Conservation (phyloP, 2,329 filamentous ascomycete genomes). For the Sordariomycetes sp. region DNA sequence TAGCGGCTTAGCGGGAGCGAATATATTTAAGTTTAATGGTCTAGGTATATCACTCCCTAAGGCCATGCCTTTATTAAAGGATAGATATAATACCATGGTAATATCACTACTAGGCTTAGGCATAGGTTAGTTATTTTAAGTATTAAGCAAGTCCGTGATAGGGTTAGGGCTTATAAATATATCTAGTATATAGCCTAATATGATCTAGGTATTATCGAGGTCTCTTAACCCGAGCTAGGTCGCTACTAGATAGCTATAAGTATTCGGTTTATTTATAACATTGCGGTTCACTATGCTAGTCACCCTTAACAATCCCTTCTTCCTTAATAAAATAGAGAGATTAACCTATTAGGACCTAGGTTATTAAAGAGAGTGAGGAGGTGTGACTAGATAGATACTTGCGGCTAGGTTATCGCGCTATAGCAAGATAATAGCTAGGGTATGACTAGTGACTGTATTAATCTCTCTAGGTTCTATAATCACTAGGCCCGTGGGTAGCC, state of each 20-base stretch:
- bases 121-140: neutral
- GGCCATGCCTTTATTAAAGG: neutral
- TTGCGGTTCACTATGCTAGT: too few species aligned
- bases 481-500: neutral
- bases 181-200: too few species aligned
- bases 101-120: too few species aligned
- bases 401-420: too few species aligned
- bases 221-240: neutral
- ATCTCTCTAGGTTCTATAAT: neutral
- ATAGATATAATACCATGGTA: neutral
- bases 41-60: too few species aligned
- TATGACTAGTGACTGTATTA: conserved; percentile 1
- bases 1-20: too few species aligned
- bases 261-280: too few species aligned
- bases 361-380: neutral
- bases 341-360: neutral
- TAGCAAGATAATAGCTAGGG: neutral
- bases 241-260: neutral
- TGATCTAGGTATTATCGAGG: too few species aligned
- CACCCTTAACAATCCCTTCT: neutral
- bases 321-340: neutral
- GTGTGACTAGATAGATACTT: neutral
- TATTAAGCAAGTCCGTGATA: neutral
- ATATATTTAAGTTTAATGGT: too few species aligned
- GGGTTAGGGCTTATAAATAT: neutral